Evolutionary conservation across 768 basidiomycete species (phyloP).

Genomic region (Pisolithus orientalis): DNA sequence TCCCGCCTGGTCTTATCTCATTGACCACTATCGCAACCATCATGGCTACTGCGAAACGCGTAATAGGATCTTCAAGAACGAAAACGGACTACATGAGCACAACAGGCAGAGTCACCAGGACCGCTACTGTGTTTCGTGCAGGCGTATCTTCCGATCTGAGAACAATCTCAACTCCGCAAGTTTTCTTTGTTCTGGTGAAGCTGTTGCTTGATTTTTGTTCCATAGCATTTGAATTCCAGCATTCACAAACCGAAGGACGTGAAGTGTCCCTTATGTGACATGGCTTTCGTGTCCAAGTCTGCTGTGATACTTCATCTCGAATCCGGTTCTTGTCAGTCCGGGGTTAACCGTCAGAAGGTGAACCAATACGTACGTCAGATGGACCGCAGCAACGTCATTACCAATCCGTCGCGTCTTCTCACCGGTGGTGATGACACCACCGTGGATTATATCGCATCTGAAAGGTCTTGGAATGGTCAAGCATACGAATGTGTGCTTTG

Average conservation of each 20-base stretch:
- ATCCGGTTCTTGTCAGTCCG: conserved; percentile 48
- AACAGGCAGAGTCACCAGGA: conserved; percentile 30
- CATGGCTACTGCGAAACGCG: conserved; percentile 45
- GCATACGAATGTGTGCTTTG: conserved; percentile 64
- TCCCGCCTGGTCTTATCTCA: conserved; percentile 23
- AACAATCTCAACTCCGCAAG: conserved; percentile 12
- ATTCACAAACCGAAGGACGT: conserved; percentile 36
- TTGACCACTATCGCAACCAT: conserved; percentile 31
- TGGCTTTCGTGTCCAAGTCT: conserved; percentile 44
- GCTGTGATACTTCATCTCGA: conserved; percentile 62
- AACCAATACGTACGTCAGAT: conserved; percentile 30
- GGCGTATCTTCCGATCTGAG: conserved; percentile 33
- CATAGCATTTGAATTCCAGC: conserved; percentile 49
- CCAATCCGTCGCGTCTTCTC: conserved; percentile 48
- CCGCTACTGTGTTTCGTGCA: conserved; percentile 41
- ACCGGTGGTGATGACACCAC: conserved; percentile 13
- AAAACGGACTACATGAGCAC: conserved; percentile 39
- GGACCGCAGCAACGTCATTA: conserved; percentile 47
- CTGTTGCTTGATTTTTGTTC: neutral
- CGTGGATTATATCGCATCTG: conserved; percentile 24
- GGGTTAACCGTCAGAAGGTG: conserved; percentile 34
- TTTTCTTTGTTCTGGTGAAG: neutral
- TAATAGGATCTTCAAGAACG: conserved; percentile 34
- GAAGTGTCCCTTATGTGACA: conserved; percentile 39
- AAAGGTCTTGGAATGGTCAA: conserved; percentile 34